Evolutionary conservation across 2,329 filamentous ascomycete species (phyloP), one percentile per base, ranked within the genome.

Genomic region (Penicillium olsonii): DNA sequence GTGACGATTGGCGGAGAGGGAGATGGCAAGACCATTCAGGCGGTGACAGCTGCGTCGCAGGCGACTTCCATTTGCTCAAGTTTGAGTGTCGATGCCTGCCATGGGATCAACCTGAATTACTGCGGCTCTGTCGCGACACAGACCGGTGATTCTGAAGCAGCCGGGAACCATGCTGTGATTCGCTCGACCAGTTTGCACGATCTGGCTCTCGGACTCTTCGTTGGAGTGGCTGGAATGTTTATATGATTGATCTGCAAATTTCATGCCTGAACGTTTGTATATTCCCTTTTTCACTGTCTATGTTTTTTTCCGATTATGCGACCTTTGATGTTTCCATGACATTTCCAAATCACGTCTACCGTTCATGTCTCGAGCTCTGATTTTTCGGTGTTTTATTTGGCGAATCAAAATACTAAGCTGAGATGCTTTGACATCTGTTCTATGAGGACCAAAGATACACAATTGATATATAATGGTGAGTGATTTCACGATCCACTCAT

Each of bases 1-100:
- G 77, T 82, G 24, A 82, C 79, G 2, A 68, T 82, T 19, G 73
- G 66, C 2, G 78, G 74, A 8, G 68, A 68, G 2, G 77, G 76
- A n/a, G 75, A 67, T 14, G 78, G 79, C 14, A 71, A 75, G 10
- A 82, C 79, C 6, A 75, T 80, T 9, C 58, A 66, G 40, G 75
- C 73, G 18, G 66, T 68, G 11, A 73, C 73, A 3, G 69, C 74
- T 10, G 68, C 75, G 10, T 64, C 67, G 5, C 60, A 69, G 34
- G 74, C 70, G 14, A 68, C 67, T 31, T 73, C 72, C 12, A 73
- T 75, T 15, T 78, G 76, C 53, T 74, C 71, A 14, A 78, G 71
- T 52, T 56, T 77, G 42, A 79, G 77, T 52, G 53, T 58, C 17
- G 48, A 68, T 38, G 78, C 76, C 12, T 81, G 78, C 54, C 78